phyloP scores from a whole-genome alignment of 2,329 filamentous ascomycete genomes.

The Phyllosticta capitalensis region DNA sequence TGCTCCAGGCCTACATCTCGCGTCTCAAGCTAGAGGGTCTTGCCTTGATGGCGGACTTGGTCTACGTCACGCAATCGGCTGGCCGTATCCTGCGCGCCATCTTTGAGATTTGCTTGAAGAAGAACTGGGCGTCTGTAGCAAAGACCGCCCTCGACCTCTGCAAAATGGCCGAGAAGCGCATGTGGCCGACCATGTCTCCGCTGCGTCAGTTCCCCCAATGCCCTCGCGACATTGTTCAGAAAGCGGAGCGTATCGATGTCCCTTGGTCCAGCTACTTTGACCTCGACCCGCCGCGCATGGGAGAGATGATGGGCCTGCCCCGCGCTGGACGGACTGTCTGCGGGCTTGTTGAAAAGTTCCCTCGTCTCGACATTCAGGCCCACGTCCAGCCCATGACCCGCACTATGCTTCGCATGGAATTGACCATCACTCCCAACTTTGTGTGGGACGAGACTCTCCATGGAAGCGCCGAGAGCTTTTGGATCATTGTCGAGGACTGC shows the following conservation, averaged over 20 bases:
- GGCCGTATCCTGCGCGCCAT: conserved; percentile 91
- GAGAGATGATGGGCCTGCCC: conserved; percentile 82
- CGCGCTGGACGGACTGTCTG: conserved; percentile 82
- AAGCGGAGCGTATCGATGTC: conserved; percentile 90
- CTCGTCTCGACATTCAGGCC: conserved; percentile 82
- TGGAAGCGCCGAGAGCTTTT: conserved; percentile 83
- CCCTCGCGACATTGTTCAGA: conserved; percentile 75
- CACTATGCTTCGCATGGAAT: conserved; percentile 81
- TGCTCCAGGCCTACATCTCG: conserved; percentile 93
- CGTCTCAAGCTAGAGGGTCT: conserved; percentile 87
- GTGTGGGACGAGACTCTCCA: conserved; percentile 90
- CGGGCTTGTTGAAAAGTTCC: conserved; percentile 81
- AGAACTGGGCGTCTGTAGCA: conserved; percentile 88
- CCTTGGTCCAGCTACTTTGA: conserved; percentile 93
- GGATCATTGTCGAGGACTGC: conserved; percentile 95
- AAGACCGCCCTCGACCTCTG: conserved; percentile 89
- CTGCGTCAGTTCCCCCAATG: conserved; percentile 81
- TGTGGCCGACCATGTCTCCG: conserved; percentile 99
- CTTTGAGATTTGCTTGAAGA: conserved; percentile 95
- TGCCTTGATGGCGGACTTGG: conserved; percentile 94
- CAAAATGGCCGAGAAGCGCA: conserved; percentile 98
- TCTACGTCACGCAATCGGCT: conserved; percentile 96
- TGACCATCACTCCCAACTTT: conserved; percentile 89
- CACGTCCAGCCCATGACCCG: conserved; percentile 91
- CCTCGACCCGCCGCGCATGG: conserved; percentile 91